Evolutionary conservation across 768 basidiomycete genomes (phyloP), one percentile per base, ranked within the genome.

Genomic region (Mycena chlorophos): DNA sequence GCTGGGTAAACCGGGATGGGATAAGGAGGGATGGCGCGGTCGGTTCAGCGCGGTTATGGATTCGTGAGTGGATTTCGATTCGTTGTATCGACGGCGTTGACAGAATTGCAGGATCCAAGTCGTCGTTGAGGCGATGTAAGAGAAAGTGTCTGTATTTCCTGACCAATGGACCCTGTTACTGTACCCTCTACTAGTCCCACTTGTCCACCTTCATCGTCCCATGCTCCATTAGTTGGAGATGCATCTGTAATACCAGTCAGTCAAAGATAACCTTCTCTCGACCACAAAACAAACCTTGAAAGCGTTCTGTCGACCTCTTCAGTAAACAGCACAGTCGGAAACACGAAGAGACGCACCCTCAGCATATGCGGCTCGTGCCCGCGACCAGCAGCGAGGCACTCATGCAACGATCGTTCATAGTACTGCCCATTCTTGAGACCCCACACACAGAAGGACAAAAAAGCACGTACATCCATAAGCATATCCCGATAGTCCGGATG

Each of bases 281-380:
- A 38, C 4, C 4, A 23, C 13, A 2, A 12, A 12, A 25, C 42
- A 22, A 30, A 64, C 63, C 58, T 65, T 67, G 60, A 67, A 66
- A 8, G 62, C 65, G 51, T 68, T 66, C 65, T 65, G 45, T 29
- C 31, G 39, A 56, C 40, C 10, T 29, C 5, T 20, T 10, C 45
- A 42, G 47, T 6, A 25, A 14, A 40, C 1, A 52, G 26, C 1
- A 42, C 38, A 13, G 20, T 25, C 17, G 5, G 25, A 49, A 17
- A 42, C 52, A 43, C 26, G 37, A 4, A 49, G 55, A 23, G n/a
- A 67, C 71, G 12, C 45, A 75, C 74, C 66, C 71, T 69, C 25
- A 79, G 63, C 74, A 78, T 78, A 65, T 80, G 78, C 0, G 78
- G 78, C 64, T 80, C 77, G 56, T 80, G 78, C 0, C 74, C 78